A percentile compares a stretch with the other conserved stretches of the same genome.
phyloP scores from a whole-genome alignment of 768 basidiomycete genomes.

The Pleurotus sapidus region DNA sequence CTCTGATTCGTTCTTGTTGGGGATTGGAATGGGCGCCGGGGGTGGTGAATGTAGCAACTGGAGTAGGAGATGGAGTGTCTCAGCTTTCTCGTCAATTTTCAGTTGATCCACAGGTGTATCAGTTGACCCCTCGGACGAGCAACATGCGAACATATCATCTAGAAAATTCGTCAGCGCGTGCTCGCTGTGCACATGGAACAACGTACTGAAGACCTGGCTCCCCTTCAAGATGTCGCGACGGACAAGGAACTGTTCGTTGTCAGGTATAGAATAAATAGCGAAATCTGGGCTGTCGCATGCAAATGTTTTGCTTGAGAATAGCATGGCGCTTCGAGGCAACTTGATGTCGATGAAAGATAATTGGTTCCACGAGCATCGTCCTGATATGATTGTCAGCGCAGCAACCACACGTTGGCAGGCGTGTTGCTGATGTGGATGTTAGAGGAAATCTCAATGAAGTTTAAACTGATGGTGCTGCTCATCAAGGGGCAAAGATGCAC shows the following conservation, averaged over 20 bases:
- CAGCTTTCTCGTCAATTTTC: slow-evolving; percentile 53
- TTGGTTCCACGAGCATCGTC: neutral
- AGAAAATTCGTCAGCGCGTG: slow-evolving; percentile 11
- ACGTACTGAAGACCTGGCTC: slow-evolving; percentile 66
- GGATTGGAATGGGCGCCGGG: slow-evolving; percentile 32
- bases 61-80: slow-evolving; percentile 47
- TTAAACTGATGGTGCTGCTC: neutral
- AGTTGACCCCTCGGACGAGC: slow-evolving; percentile 20
- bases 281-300: slow-evolving; percentile 53
- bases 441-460: neutral
- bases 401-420: neutral
- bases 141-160: slow-evolving; percentile 72
- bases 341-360: neutral
- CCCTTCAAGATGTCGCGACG: slow-evolving; percentile 43
- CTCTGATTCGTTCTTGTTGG: slow-evolving; percentile 25
- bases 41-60: slow-evolving; percentile 56
- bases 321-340: neutral
- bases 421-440: neutral
- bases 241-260: slow-evolving; percentile 48
- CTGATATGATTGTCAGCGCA: neutral
- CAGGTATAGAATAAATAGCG: slow-evolving; percentile 49
- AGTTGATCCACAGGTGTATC: slow-evolving; percentile 32
- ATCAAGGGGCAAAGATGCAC: slow-evolving; percentile 5
- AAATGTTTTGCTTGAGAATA: slow-evolving; percentile 25
- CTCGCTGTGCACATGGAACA: slow-evolving; percentile 4